Conservation (phyloP, 805 yeast genomes). For the Candida nemodendra region DNA sequence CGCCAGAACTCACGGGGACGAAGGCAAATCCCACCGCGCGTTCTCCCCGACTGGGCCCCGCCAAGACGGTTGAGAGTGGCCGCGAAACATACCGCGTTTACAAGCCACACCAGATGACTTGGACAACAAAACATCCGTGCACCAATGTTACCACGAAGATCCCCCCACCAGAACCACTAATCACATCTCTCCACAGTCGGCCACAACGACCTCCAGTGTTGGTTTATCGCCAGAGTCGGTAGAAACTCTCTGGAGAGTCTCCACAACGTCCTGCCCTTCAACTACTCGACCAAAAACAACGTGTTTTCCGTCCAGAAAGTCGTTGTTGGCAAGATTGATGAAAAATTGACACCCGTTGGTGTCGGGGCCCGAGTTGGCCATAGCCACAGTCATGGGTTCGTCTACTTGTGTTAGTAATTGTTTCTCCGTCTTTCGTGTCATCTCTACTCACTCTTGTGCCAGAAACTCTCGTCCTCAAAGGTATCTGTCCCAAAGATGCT, state of each 20-base stretch:
- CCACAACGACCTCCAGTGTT: slow-evolving; percentile 16
- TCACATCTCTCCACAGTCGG: slow-evolving; percentile 28
- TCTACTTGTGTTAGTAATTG: slow-evolving; percentile 13
- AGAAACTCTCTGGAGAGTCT: slow-evolving; percentile 28
- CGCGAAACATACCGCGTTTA: no score
- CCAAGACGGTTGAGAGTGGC: no score
- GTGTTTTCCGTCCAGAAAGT: slow-evolving; percentile 45
- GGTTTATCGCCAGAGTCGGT: slow-evolving; percentile 23
- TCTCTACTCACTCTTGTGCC: slow-evolving; percentile 28
- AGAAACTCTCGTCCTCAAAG: slow-evolving; percentile 46
- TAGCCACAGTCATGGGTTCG: slow-evolving; percentile 30
- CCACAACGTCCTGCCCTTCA: slow-evolving; percentile 40
- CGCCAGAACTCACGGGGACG: no score
- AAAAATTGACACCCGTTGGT: slow-evolving; percentile 50
- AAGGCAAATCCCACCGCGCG: no score
- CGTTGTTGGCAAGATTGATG: slow-evolving; percentile 34
- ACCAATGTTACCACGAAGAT: not conserved
- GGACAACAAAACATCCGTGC: no score
- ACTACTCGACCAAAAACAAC: slow-evolving; percentile 50
- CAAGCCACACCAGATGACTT: no score
- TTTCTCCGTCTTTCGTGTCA: not conserved
- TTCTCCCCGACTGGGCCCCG: no score
- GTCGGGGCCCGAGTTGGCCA: slow-evolving; percentile 45
- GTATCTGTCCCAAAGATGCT: slow-evolving; percentile 39
- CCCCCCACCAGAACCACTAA: not conserved